Percentiles rank a stretch among this genome's conserved stretches.
Evolutionary conservation across 2,329 filamentous ascomycete species (phyloP).

Genomic region (Monosporascus cannonballus): DNA sequence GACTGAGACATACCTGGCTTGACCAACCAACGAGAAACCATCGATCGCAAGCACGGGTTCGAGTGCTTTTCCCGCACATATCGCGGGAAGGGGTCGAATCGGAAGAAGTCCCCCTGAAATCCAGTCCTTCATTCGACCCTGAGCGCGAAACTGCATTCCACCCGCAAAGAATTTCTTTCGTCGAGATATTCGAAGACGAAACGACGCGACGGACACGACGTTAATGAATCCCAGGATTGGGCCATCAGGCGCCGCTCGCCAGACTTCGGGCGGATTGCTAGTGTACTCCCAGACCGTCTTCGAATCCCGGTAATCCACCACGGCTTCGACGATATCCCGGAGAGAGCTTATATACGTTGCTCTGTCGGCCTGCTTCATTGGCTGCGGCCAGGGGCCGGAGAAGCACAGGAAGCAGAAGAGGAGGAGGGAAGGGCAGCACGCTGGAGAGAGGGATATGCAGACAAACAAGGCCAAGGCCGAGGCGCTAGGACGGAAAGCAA

Average conservation of each 20-base stretch:
- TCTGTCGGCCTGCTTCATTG: slow-evolving; percentile 8
- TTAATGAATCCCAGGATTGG: slow-evolving; percentile 13
- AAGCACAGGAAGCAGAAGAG: not conserved
- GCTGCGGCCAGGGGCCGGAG: slow-evolving; percentile 13
- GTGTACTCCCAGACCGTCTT: not conserved
- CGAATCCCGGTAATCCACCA: not conserved
- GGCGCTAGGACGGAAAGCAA: slow-evolving; percentile 33
- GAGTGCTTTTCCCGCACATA: too few relatives aligned
- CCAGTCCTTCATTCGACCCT: too few relatives aligned
- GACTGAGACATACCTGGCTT: not conserved
- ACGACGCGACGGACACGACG: not conserved
- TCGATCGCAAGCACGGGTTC: too few relatives aligned
- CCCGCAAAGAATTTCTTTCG: not conserved
- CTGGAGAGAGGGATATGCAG: slow-evolving; percentile 26
- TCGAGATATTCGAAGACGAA: not conserved
- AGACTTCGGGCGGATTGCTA: slow-evolving; percentile 4
- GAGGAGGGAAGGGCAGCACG: slow-evolving; percentile 5
- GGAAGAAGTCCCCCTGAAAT: too few relatives aligned
- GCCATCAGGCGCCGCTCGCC: slow-evolving; percentile 12
- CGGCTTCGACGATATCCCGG: slow-evolving; percentile 1
- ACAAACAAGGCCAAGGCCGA: slow-evolving; percentile 40
- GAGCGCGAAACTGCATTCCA: not conserved
- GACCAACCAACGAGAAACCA: not conserved
- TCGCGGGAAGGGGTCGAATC: too few relatives aligned
- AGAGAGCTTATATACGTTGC: not conserved